Conservation (phyloP, 495 filamentous ascomycete genomes). For the Talaromyces borbonicus region DNA sequence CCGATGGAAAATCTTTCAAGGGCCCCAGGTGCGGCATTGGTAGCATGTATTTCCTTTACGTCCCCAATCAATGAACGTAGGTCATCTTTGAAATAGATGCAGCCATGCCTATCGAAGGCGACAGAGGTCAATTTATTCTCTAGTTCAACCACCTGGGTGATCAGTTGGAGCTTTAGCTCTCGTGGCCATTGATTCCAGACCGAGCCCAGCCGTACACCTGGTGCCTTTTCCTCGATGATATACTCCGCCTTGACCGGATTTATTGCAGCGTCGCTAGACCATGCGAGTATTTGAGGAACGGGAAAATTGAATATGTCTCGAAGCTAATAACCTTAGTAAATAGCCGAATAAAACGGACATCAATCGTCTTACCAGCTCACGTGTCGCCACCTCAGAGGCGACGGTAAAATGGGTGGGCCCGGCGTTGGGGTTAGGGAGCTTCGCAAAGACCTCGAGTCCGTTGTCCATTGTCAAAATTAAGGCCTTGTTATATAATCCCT, state of each 20-base stretch:
- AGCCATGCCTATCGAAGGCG: conserved; percentile 27
- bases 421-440: conserved; percentile 26
- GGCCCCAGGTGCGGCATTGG: background rate
- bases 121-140: conserved; percentile 25
- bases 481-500: conserved; percentile 23
- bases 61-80: conserved; percentile 16
- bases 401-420: conserved; percentile 17
- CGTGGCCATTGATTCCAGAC: conserved; percentile 25
- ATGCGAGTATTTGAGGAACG: conserved; percentile 23
- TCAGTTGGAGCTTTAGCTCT: conserved; percentile 20
- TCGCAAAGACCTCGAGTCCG: conserved; percentile 27
- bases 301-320: conserved; percentile 25
- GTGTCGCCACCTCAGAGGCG: conserved; percentile 28
- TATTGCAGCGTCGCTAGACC: conserved; percentile 21
- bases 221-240: conserved; percentile 32
- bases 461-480: conserved; percentile 33
- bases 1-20: conserved; percentile 15
- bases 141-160: conserved; percentile 27
- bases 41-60: too few relatives aligned
- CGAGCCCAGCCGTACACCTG: conserved; percentile 23
- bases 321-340: too few relatives aligned
- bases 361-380: conserved; percentile 19
- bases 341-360: too few relatives aligned
- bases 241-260: conserved; percentile 26
- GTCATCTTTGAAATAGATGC: conserved; percentile 32